phyloP scores from a whole-genome alignment of 441 rosid species.

The Mallotus japonicus region DNA sequence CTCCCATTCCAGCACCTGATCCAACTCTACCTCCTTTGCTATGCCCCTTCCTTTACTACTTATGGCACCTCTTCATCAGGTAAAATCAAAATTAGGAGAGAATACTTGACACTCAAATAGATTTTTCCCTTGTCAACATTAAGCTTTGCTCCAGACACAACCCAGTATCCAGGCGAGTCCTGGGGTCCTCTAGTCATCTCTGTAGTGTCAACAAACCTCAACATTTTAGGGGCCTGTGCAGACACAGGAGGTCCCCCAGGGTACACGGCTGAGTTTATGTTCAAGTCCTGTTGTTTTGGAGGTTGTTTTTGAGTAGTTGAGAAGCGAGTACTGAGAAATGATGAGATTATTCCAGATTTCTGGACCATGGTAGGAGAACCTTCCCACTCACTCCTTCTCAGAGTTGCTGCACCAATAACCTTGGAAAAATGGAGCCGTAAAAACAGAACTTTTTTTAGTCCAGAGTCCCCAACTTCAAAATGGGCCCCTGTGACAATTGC shows the following conservation, averaged over 20 bases:
- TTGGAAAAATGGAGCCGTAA: slow-evolving; percentile 70
- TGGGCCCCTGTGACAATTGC: slow-evolving; percentile 87
- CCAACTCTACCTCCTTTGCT: background rate
- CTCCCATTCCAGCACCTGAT: background rate
- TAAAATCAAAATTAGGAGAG: slow-evolving; percentile 41
- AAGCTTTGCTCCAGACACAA: slow-evolving; percentile 88
- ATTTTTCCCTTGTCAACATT: slow-evolving; percentile 81
- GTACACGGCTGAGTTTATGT: slow-evolving; percentile 85
- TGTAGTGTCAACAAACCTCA: slow-evolving; percentile 83
- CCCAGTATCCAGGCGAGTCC: slow-evolving; percentile 94
- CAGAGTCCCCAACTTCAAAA: slow-evolving; percentile 73
- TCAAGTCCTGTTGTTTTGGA: slow-evolving; percentile 69
- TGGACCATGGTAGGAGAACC: slow-evolving; percentile 68
- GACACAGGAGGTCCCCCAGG: slow-evolving; percentile 96
- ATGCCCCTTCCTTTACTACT: background rate
- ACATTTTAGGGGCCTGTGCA: slow-evolving; percentile 73
- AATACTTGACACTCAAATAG: slow-evolving; percentile 80
- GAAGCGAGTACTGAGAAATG: slow-evolving; percentile 81
- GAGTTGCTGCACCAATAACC: slow-evolving; percentile 45
- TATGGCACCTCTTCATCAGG: slow-evolving; percentile 30
- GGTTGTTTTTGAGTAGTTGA: slow-evolving; percentile 59
- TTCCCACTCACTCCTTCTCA: slow-evolving; percentile 73
- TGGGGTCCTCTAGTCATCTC: slow-evolving; percentile 94
- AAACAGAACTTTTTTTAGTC: slow-evolving; percentile 76
- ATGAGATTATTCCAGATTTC: slow-evolving; percentile 83